Base-by-base conservation (phyloP, 1,284 basidiomycete species). In the Ceratobasidium sp. region DNA sequence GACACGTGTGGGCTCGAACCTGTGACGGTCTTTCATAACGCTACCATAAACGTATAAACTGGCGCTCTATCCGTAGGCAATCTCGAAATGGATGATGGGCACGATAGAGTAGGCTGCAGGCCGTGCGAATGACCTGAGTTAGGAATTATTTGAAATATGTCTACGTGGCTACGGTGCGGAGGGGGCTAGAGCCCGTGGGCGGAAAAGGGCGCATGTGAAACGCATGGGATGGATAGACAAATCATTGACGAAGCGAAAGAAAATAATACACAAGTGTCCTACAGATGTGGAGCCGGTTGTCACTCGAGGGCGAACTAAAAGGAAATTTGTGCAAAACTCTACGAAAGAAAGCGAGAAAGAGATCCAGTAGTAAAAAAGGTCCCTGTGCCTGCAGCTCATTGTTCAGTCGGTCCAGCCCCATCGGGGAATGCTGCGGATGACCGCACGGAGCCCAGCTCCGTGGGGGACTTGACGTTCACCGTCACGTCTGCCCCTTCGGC, bases 391-490 rank as follows among this genome's bases (percentile, higher is more conserved):
- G n/a, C n/a, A n/a, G 53, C 31, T 72, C 45, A 60, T 72, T 60
- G 67, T 44, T 60, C 57, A 33, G 50, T 54, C 6, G 67, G 67
- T 45, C 56, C 67, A 57, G 31, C 53, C 36, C 66, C 54, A n/a
- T 69, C 53, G 19, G 66, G 53, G 22, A 56, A 56, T 36, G 54
- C 53, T 22, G 41, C 66, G 27, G 66, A 72, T 9, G 67, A 72
- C 56, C 67, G 41, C 44, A 72, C 67, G 27, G 67, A 72, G 29
- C 67, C 67, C 56, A 72, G 67, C 67, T 72, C 67, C 36, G 67
- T 72, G 29, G 67, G 67, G 15, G 67, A 72, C 33, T 51, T 60
- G 67, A 72, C 57, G 19, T 72, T 72, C 19, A 72, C 67, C n/a
- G 44, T 47, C 22, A 72, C 67, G 36, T 72, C 56, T 11, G 27